Percentiles rank a stretch among this genome's conserved stretches.
These are phyloP conservation scores for Hypomontagnella submonticulosa DNA, from an alignment of 495 filamentous ascomycete species.

Conservation along the genomic window DNA sequence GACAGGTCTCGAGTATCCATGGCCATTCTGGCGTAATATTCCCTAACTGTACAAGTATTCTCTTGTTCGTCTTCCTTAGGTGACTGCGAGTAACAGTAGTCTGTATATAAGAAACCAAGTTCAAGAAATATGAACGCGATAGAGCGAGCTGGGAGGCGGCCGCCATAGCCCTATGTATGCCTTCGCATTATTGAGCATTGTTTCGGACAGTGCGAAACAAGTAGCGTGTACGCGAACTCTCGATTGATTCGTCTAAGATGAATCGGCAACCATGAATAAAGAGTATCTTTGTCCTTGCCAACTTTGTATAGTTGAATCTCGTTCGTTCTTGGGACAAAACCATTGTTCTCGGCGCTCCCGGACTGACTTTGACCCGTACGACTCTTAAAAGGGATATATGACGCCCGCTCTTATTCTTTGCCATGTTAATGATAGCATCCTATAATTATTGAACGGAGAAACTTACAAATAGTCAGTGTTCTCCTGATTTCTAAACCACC, in stretches of 20 bases:
- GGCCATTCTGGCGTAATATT: constrained; percentile 32
- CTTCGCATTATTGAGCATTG: constrained; percentile 16
- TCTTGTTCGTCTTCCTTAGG: not conserved
- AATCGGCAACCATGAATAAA: constrained; percentile 2
- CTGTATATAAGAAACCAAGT: not conserved
- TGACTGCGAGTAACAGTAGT: not conserved
- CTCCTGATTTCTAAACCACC: not conserved
- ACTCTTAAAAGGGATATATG: constrained; percentile 30
- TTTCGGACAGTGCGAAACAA: constrained; percentile 23
- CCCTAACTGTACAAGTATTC: constrained; percentile 6
- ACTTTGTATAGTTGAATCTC: not conserved
- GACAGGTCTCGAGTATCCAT: constrained; percentile 37
- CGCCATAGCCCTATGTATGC: constrained; percentile 23
- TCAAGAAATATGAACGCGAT: not conserved
- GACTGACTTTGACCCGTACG: constrained; percentile 17
- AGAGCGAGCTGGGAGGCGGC: not conserved
- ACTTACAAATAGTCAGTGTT: constrained; percentile 22
- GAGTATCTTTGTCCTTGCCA: constrained; percentile 17
- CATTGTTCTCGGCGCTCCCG: constrained; percentile 39
- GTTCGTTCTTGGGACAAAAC: constrained; percentile 21
- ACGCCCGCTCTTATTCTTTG: constrained; percentile 18
- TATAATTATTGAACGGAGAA: constrained; percentile 20
- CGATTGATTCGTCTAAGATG: constrained; percentile 2
- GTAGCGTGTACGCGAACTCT: constrained; percentile 1
- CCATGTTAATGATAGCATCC: constrained; percentile 15